Base-by-base conservation (phyloP, 345 rosid genomes). In the Ceriops decandra region DNA sequence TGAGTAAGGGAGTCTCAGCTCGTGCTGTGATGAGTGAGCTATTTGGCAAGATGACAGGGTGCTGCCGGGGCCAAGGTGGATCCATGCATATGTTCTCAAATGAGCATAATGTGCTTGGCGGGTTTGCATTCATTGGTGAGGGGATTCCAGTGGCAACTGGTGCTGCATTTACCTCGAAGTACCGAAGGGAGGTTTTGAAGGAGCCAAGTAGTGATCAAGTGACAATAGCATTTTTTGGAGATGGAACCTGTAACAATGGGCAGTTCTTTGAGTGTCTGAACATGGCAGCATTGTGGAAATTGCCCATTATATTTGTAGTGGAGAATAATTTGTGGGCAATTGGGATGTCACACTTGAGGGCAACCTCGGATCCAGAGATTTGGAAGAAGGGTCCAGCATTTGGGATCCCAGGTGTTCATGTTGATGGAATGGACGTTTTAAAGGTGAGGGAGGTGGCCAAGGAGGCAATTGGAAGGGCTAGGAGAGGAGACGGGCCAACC, bases 321-420 rank as follows among this genome's bases (percentile, higher is more conserved):
- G 96, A 90, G 88, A 90, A 88, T 71, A 90, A 90, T 66, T 60
- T 90, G 85, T 90, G 96, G 96, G 96, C 96, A 0, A 90, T 90
- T 28, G 96, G 96, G 57, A 90, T 88, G 96, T 86, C 93, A 6
- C 93, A 90, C 63, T 68, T 86, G 85, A 85, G 96, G 73, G 77
- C 96, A 28, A 90, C 96, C 52, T 90, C 93, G 53, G 96, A 90
- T 51, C 96, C 96, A 2, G 82, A 83, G 75, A 90, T 90, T 26
- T 90, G 88, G 86, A 90, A 90, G 87, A 88, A 90, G 80, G 96
- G 93, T 7, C 96, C 91, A 1, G 93, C 93, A 0, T 90, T 88
- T 73, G 96, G 93, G 46, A 86, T 90, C 88, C 92, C 96, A 0
- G 93, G 96, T 59, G 78, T 88, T 69, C 96, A 90, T 77, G 96